phyloP scores from a whole-genome alignment of 2,329 filamentous ascomycete genomes.

The Pestalotiopsis sp. region DNA sequence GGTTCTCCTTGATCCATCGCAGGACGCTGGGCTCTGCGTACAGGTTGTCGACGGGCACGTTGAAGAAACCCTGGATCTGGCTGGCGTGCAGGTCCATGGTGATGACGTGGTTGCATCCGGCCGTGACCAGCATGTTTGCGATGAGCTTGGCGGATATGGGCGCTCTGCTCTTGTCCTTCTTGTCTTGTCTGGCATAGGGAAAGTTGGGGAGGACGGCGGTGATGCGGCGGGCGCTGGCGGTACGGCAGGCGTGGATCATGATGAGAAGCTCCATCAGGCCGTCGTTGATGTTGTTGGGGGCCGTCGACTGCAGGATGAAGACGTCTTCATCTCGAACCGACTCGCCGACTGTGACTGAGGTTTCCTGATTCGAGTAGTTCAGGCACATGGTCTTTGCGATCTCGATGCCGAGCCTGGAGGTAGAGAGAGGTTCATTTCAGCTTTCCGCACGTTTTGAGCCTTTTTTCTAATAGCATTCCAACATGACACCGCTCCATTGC shows the following conservation, averaged over 20 bases:
- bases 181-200: constrained; percentile 94
- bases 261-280: constrained; percentile 97
- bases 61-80: constrained; percentile 97
- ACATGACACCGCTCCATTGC: background rate
- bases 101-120: constrained; percentile 89
- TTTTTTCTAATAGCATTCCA: background rate
- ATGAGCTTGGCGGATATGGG: constrained; percentile 95
- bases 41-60: constrained; percentile 74
- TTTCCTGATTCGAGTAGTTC: constrained; percentile 87
- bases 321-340: constrained; percentile 97
- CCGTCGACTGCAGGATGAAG: constrained; percentile 94
- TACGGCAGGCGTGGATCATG: constrained; percentile 91
- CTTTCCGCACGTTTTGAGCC: background rate
- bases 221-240: constrained; percentile 76
- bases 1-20: constrained; percentile 87
- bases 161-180: constrained; percentile 93
- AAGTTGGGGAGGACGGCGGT: constrained; percentile 96
- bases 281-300: constrained; percentile 96
- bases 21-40: constrained; percentile 93
- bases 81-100: constrained; percentile 96
- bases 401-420: constrained; percentile 70
- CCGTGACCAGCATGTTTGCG: constrained; percentile 96
- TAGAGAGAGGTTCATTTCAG: constrained; percentile 14
- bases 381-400: constrained; percentile 79
- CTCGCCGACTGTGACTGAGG: constrained; percentile 91